phyloP scores from a whole-genome alignment of 108 stramenopile genomes.

The Nitzschia sp. region DNA sequence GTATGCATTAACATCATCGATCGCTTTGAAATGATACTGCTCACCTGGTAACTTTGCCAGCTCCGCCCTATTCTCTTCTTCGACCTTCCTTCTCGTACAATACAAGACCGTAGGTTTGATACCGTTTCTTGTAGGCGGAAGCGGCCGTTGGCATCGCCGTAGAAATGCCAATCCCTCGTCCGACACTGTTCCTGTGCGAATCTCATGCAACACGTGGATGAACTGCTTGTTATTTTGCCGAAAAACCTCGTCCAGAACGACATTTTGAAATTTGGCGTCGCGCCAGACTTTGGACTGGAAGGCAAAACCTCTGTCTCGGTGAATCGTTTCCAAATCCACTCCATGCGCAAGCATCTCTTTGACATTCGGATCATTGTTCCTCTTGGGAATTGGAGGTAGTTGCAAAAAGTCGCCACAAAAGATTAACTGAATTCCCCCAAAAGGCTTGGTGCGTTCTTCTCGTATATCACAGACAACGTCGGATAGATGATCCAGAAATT shows the following conservation, averaged over 20 bases:
- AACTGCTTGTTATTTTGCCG: conserved; percentile 75
- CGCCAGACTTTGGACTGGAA: conserved; percentile 49
- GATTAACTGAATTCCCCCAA: conserved; percentile 92
- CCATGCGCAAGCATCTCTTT: conserved; percentile 16
- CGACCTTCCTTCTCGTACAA: conserved; percentile 73
- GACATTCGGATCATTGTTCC: conserved; percentile 13
- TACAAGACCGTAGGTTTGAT: conserved; percentile 64
- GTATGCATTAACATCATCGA: too few relatives aligned
- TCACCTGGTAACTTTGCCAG: conserved; percentile 53
- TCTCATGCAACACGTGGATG: conserved; percentile 74
- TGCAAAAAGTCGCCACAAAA: conserved; percentile 94
- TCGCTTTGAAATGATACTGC: conserved; percentile 45
- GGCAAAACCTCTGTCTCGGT: conserved; percentile 33
- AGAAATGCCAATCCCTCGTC: conserved; percentile 8
- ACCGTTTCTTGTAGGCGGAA: conserved; percentile 33
- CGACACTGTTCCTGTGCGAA: conserved; percentile 54
- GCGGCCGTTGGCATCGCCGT: conserved; percentile 24
- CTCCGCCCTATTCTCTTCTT: conserved; percentile 59
- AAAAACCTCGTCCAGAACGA: conserved; percentile 69
- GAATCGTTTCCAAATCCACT: conserved; percentile 20
- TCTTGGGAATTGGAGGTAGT: conserved; percentile 37
- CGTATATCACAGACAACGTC: conserved; percentile 32
- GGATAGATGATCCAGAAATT: conserved; percentile 74
- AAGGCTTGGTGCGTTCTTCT: conserved; percentile 44
- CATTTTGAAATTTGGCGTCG: conserved; percentile 24